Evolutionary conservation across 495 filamentous ascomycete genomes (phyloP).

Genomic region (Penicillium odoratum): DNA sequence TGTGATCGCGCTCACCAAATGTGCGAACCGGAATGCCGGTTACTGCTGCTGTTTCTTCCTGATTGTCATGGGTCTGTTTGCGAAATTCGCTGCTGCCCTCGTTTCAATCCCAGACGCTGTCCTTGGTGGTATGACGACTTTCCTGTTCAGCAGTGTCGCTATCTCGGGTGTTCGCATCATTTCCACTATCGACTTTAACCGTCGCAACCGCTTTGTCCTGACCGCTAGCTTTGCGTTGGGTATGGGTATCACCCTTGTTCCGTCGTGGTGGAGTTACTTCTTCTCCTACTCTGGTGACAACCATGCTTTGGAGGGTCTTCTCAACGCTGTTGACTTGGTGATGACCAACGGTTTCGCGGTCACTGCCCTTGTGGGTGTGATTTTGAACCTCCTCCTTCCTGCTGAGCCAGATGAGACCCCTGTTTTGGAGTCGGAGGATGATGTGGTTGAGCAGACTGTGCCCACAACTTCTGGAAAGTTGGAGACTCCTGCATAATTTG

Average conservation of each 20-base stretch:
- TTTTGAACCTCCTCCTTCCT: slow-evolving; percentile 71
- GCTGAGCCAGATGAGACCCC: slow-evolving; percentile 67
- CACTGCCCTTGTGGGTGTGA: slow-evolving; percentile 66
- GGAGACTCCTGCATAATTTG: slow-evolving; percentile 4
- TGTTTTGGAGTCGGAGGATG: slow-evolving; percentile 25
- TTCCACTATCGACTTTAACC: slow-evolving; percentile 71
- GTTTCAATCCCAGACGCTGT: slow-evolving; percentile 80
- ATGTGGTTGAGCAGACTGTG: slow-evolving; percentile 2
- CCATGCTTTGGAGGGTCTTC: slow-evolving; percentile 69
- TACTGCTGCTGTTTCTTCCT: slow-evolving; percentile 79
- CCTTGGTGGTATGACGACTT: slow-evolving; percentile 91
- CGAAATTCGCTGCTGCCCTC: slow-evolving; percentile 88
- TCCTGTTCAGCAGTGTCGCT: slow-evolving; percentile 82
- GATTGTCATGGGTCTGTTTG: slow-evolving; percentile 84
- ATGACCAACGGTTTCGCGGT: slow-evolving; percentile 71
- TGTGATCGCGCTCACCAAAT: slow-evolving; percentile 85
- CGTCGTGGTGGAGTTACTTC: slow-evolving; percentile 71
- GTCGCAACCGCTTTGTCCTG: slow-evolving; percentile 85
- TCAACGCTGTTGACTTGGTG: slow-evolving; percentile 78
- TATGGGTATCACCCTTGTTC: slow-evolving; percentile 79
- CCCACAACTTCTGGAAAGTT: slow-evolving; percentile 4
- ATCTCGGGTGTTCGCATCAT: slow-evolving; percentile 88
- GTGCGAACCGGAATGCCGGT: slow-evolving; percentile 84
- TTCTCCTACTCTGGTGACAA: slow-evolving; percentile 75
- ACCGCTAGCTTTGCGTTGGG: slow-evolving; percentile 76